Conservation (phyloP, 352 stramenopile species). For the Pythium oligandrum region DNA sequence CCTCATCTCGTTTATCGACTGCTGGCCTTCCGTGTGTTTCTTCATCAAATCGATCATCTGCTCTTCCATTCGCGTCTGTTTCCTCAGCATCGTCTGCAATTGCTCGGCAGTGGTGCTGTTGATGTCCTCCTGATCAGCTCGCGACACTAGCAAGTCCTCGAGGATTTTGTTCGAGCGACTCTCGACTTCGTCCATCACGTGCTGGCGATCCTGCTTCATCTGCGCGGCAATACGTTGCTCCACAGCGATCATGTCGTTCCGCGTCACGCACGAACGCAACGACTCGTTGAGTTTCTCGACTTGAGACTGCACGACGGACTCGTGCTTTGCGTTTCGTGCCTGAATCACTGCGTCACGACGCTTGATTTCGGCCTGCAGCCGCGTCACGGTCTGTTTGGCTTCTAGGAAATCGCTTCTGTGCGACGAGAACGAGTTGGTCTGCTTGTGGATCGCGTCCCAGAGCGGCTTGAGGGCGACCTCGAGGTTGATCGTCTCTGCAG, state of each 20-base stretch:
- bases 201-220: constrained; percentile 59
- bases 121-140: constrained; percentile 76
- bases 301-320: constrained; percentile 58
- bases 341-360: constrained; percentile 73
- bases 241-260: constrained; percentile 70
- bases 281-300: constrained; percentile 79
- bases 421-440: constrained; percentile 66
- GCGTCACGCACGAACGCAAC: constrained; percentile 63
- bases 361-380: constrained; percentile 79
- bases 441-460: constrained; percentile 73
- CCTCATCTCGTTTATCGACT: constrained; percentile 48
- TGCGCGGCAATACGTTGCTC: constrained; percentile 75
- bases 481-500: constrained; percentile 14
- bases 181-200: constrained; percentile 56
- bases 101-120: constrained; percentile 73
- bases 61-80: constrained; percentile 48
- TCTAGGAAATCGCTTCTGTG: constrained; percentile 62
- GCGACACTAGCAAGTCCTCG: constrained; percentile 51
- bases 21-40: constrained; percentile 44
- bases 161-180: constrained; percentile 58
- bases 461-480: constrained; percentile 54
- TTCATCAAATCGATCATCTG: constrained; percentile 51
- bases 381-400: constrained; percentile 63
- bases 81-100: constrained; percentile 44
- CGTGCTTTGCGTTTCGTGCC: constrained; percentile 74